Evolutionary conservation across 2,329 filamentous ascomycete species (phyloP).

Genomic region (Aspergillus fumigatus): DNA sequence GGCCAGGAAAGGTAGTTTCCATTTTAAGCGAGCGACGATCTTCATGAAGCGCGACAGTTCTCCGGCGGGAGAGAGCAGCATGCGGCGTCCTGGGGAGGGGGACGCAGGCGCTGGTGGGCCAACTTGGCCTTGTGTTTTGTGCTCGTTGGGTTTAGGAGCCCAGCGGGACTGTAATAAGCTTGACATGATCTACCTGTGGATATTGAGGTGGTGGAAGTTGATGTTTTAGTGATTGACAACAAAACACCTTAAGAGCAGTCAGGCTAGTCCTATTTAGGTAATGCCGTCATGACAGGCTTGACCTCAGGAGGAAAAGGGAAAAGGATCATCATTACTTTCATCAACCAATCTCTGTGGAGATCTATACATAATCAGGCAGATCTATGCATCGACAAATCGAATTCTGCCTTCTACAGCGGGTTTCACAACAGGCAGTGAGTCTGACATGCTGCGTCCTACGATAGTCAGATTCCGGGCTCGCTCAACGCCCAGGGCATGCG

Average conservation of each 20-base stretch:
- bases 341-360: no score
- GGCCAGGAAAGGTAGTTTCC: constrained; percentile 61
- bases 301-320: no score
- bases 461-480: no score
- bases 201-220: neutral
- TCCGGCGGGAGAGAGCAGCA: constrained; percentile 23
- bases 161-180: constrained; percentile 7
- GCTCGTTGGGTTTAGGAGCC: constrained; percentile 9
- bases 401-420: no score
- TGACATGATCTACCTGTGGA: neutral
- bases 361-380: no score
- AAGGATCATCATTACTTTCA: no score
- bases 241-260: neutral
- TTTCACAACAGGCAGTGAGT: no score
- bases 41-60: constrained; percentile 58
- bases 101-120: constrained; percentile 1
- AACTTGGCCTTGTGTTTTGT: neutral
- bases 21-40: constrained; percentile 56
- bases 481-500: no score
- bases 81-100: constrained; percentile 5
- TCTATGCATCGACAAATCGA: no score
- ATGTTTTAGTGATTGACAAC: neutral
- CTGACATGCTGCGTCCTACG: no score
- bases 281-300: neutral
- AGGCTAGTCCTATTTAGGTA: neutral